Evolutionary conservation across 495 filamentous ascomycete genomes (phyloP).

Genomic region (Hyaloscypha finlandica): DNA sequence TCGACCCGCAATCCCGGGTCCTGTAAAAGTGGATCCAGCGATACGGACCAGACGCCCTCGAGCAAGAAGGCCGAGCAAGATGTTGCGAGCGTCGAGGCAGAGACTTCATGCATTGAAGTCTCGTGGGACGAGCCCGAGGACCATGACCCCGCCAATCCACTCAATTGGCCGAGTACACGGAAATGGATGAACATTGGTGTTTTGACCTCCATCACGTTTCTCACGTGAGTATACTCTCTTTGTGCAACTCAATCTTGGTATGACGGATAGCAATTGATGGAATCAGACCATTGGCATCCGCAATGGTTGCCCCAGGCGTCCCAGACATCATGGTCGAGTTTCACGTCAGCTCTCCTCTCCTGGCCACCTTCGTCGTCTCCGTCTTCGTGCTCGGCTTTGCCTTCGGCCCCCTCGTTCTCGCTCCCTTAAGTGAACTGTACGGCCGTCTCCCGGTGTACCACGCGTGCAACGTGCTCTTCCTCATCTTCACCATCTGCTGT

Average conservation of each 20-base stretch:
- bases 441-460: constrained; percentile 60
- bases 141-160: neutral
- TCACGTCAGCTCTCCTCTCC: constrained; percentile 35
- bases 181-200: neutral
- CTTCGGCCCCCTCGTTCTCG: constrained; percentile 58
- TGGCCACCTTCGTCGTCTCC: constrained; percentile 49
- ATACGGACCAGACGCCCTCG: too few species aligned
- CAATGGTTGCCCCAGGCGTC: constrained; percentile 40
- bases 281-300: constrained; percentile 51
- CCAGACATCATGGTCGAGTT: constrained; percentile 38
- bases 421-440: constrained; percentile 65
- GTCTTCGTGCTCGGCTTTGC: constrained; percentile 78
- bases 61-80: too few species aligned
- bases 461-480: constrained; percentile 50
- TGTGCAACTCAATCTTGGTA: too few species aligned
- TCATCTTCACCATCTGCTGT: constrained; percentile 60
- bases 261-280: neutral
- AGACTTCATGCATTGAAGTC: too few species aligned
- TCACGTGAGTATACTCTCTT: neutral
- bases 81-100: too few species aligned
- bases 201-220: neutral
- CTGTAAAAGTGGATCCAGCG: too few species aligned
- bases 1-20: too few species aligned
- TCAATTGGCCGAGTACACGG: neutral
- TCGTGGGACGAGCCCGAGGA: neutral